Evolutionary conservation across 768 basidiomycete species (phyloP).

Genomic region (Suillus clintonianus): DNA sequence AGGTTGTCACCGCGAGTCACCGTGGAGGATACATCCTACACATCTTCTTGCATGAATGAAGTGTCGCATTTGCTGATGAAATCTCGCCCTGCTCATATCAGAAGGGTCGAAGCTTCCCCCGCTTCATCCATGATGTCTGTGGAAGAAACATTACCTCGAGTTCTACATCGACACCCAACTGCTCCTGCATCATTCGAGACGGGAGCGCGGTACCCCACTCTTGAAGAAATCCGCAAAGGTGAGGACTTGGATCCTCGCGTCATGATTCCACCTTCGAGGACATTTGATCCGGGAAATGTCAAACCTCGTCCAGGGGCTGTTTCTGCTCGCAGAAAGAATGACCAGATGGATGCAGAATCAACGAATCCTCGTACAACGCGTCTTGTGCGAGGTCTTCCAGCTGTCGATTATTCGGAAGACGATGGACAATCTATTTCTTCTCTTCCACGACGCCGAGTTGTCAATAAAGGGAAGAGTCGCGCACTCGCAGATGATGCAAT

Average conservation of each 20-base stretch:
- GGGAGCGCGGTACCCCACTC: conserved; percentile 22
- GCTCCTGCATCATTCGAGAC: conserved; percentile 6
- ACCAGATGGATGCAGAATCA: neutral
- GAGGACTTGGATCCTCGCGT: conserved; percentile 24
- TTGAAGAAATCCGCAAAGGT: conserved; percentile 17
- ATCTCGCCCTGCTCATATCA: conserved; percentile 8
- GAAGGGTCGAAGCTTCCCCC: conserved; percentile 6
- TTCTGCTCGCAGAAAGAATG: neutral
- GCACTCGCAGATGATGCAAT: neutral
- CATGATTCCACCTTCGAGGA: conserved; percentile 25
- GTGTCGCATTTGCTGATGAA: neutral
- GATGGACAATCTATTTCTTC: neutral
- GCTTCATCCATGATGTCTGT: conserved; percentile 7
- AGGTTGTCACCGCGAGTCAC: conserved; percentile 18
- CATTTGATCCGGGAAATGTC: conserved; percentile 28
- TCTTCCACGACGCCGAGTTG: neutral
- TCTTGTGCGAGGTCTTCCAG: neutral
- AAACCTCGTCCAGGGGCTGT: conserved; percentile 20
- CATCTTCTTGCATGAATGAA: conserved; percentile 10
- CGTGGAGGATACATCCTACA: conserved; percentile 18
- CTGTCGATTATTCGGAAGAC: neutral
- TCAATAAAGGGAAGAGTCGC: neutral
- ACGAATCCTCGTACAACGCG: neutral
- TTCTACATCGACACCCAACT: conserved; percentile 8
- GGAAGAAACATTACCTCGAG: conserved; percentile 12